Percentiles rank a stretch among this genome's conserved stretches.
These are phyloP conservation scores for Chaetomidium leptoderma DNA, from an alignment of 495 filamentous ascomycete genomes.

Conservation along the genomic window DNA sequence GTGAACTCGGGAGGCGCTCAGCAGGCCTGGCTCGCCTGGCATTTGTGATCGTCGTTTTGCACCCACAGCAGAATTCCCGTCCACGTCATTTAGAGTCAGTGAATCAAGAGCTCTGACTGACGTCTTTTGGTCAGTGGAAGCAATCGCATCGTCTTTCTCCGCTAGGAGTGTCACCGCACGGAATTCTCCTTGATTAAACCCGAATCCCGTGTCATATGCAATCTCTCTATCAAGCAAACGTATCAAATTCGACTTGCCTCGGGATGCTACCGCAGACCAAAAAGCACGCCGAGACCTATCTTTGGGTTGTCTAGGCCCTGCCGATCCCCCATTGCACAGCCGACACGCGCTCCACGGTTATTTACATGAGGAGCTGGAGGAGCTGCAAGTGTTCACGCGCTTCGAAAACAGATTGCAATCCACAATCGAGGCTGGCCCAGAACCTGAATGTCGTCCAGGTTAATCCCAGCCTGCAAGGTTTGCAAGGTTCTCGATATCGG, in stretches of 20 bases:
- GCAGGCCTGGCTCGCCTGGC: too few relatives aligned
- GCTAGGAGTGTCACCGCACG: neutral
- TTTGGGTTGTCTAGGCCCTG: conserved; percentile 15
- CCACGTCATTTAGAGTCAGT: conserved; percentile 7
- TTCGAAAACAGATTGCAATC: neutral
- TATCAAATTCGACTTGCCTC: neutral
- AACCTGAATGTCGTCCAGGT: neutral
- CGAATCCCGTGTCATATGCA: neutral
- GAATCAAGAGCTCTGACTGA: neutral
- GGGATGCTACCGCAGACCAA: neutral
- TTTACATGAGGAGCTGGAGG: neutral
- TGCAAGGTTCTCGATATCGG: neutral
- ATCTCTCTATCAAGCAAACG: neutral
- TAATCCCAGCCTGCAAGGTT: neutral
- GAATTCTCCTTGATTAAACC: neutral
- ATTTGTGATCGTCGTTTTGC: conserved; percentile 9
- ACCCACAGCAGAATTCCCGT: conserved; percentile 1
- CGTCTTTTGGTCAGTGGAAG: neutral
- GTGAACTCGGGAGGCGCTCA: neutral
- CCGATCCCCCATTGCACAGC: conserved; percentile 12
- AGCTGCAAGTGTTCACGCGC: too few relatives aligned
- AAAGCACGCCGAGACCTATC: neutral
- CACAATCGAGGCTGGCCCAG: conserved; percentile 1
- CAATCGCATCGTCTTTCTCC: neutral
- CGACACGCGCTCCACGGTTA: neutral